Evolutionary conservation across 345 rosid genomes (phyloP).

Genomic region (Leavenworthia alabamica): DNA sequence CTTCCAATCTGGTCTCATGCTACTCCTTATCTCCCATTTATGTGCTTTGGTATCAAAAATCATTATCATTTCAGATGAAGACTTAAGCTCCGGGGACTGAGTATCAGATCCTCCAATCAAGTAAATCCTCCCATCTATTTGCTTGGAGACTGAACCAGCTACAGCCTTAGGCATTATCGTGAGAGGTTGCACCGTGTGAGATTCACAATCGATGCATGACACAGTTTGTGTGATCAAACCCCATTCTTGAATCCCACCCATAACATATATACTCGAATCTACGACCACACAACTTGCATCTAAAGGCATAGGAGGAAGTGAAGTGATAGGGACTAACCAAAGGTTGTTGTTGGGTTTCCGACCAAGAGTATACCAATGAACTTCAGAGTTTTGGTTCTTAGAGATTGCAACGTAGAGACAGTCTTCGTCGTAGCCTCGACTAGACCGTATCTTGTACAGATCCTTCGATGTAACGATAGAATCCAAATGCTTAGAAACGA

Average conservation of each 20-base stretch:
- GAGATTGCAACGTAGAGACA: slow-evolving; percentile 8
- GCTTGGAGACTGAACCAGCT: not conserved
- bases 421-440: not conserved
- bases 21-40: not conserved
- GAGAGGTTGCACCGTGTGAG: not conserved
- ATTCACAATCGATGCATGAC: not conserved
- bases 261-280: not conserved
- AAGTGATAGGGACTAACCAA: slow-evolving; percentile 5
- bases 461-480: not conserved
- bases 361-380: slow-evolving; percentile 1
- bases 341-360: not conserved
- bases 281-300: slow-evolving; percentile 1
- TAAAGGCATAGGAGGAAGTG: slow-evolving; percentile 13
- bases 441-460: not conserved
- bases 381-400: not conserved
- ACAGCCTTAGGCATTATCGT: not conserved
- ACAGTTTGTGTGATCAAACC: not conserved
- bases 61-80: not conserved
- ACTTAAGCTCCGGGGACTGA: not conserved
- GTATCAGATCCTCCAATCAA: slow-evolving; percentile 4
- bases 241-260: slow-evolving; percentile 2
- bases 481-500: not conserved
- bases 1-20: not conserved
- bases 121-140: not conserved
- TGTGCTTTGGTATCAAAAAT: not conserved